These are phyloP conservation scores for Debaryomyces sp. DNA, from an alignment of 1,139 yeast genomes.

Conservation along the genomic window DNA sequence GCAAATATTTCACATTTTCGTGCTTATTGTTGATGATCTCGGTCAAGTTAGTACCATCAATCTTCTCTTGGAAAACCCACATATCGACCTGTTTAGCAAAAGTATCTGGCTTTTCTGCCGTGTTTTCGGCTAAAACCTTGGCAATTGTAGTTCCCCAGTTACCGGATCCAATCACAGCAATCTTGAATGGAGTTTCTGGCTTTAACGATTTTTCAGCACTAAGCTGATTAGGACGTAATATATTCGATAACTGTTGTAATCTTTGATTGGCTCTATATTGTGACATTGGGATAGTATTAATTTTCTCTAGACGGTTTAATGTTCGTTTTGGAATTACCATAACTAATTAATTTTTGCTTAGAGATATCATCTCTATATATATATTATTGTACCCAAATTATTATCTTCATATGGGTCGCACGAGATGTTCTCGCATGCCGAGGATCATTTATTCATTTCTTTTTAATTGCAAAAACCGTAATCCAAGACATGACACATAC, in stretches of 20 bases:
- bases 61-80: slow-evolving; percentile 52
- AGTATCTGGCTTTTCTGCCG: slow-evolving; percentile 40
- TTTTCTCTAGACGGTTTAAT: background rate
- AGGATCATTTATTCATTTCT: slow-evolving; percentile 1
- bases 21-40: slow-evolving; percentile 47
- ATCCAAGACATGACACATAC: background rate
- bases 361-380: background rate
- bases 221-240: slow-evolving; percentile 29
- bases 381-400: background rate
- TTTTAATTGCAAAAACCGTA: background rate
- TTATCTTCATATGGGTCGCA: background rate
- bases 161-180: slow-evolving; percentile 51
- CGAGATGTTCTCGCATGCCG: background rate
- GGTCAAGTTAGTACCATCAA: slow-evolving; percentile 46
- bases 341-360: background rate
- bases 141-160: slow-evolving; percentile 57
- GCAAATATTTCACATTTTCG: slow-evolving; percentile 50
- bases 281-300: slow-evolving; percentile 5
- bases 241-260: slow-evolving; percentile 42
- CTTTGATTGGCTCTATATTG: slow-evolving; percentile 32
- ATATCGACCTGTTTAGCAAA: slow-evolving; percentile 43
- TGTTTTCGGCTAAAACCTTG: slow-evolving; percentile 49
- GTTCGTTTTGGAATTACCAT: background rate
- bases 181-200: slow-evolving; percentile 35
- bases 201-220: slow-evolving; percentile 18